Evolutionary conservation across 73 alveolate species (phyloP).

Genomic region (Symbiodinium natans): DNA sequence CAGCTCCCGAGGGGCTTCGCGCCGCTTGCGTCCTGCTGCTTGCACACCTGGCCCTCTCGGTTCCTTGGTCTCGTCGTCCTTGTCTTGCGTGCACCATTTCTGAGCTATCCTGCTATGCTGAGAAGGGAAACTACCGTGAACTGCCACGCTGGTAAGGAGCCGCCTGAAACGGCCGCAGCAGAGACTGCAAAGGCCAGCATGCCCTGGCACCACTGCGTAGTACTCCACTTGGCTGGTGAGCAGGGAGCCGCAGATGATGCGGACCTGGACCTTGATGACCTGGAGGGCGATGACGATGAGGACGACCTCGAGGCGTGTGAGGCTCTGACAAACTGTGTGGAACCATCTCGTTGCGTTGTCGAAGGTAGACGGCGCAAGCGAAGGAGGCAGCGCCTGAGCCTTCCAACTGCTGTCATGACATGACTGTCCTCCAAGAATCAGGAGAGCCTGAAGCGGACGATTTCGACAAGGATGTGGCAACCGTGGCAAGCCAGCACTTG

Average conservation of each 20-base stretch:
- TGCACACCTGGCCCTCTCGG: background rate
- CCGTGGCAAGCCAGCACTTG: background rate
- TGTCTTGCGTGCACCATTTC: too few relatives aligned
- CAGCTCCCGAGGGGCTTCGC: background rate
- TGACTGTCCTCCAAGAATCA: too few relatives aligned
- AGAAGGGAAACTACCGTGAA: too few relatives aligned
- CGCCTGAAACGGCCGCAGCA: background rate
- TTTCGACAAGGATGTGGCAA: conserved; percentile 31
- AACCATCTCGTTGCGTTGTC: background rate
- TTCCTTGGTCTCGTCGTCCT: too few relatives aligned
- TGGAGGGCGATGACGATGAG: conserved; percentile 72
- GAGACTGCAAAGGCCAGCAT: background rate
- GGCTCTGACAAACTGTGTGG: background rate
- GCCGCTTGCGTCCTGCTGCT: background rate
- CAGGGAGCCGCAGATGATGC: conserved; percentile 22
- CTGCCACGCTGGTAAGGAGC: background rate
- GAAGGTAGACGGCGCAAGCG: background rate
- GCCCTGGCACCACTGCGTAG: too few relatives aligned
- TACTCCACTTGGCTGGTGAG: too few relatives aligned
- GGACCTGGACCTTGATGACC: conserved; percentile 45
- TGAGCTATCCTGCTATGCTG: too few relatives aligned
- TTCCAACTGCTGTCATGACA: too few relatives aligned
- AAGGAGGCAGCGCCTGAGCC: conserved; percentile 21
- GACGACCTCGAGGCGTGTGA: background rate
- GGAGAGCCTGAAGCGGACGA: conserved; percentile 43